Evolutionary conservation across 1,139 yeast species (phyloP), one percentile per base, ranked within the genome.

Genomic region (Scheffersomyces illinoinensis): DNA sequence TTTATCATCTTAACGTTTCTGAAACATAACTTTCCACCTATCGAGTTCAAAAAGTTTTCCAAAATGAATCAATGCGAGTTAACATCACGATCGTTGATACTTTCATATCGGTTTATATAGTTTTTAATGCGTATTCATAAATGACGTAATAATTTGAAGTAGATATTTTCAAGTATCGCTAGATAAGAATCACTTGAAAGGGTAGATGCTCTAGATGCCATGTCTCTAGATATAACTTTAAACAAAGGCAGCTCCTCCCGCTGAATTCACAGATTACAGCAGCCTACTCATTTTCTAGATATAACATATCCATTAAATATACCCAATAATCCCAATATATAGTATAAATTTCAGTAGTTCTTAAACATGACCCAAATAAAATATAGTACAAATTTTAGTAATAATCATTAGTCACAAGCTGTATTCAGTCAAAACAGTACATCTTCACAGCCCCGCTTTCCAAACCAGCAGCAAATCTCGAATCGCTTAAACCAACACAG

Each of bases 401-500:
- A 48, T 20, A 5, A 48, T 48, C 14, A 48, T 20, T 20, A 33
- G 43, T 26, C 47, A 12, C 47, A 17, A 14, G 23, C 33, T 24
- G 6, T 14, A n/a, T 43, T 55, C 68, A 72, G 62, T 88, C 97
- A 75, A 93, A 93, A 63, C 91, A 86, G 72, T 88, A 89, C 87
- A 93, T 85, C 66, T 89, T 86, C 19, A 92, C 96, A 56, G 84
- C 84, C 5, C 98, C 98, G 66, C 86, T 87, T 63, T 93, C 98
- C 64, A 93, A 88, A 2, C 97, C 98, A 56, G 95, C 90, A 47
- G 93, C 97, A 74, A 93, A 88, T 59, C 91, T 83, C 18, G 97
- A 90, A 73, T 93, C 98, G 60, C 96, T 93, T 56, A 95, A 80
- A 0, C 90, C 97, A 19, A 93, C 97, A 73, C 97, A 91, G 43